Evolutionary conservation across 2,329 filamentous ascomycete species (phyloP).

Genomic region (Lomentospora prolificans): DNA sequence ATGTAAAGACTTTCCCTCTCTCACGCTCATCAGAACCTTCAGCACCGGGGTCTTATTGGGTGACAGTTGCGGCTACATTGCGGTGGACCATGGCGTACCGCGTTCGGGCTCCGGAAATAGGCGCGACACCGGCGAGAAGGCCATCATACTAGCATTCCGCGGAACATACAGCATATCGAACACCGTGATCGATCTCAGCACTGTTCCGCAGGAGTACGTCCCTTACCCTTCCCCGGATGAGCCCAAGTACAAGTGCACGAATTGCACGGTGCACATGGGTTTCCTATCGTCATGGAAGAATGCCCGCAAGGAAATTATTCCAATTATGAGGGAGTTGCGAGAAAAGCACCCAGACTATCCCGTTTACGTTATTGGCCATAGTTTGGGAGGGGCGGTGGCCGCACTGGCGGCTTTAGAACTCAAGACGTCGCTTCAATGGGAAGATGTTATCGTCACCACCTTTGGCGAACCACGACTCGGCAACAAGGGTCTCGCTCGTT

Average conservation of each 20-base stretch:
- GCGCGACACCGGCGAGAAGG: conserved; percentile 16
- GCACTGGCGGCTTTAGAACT: conserved; percentile 79
- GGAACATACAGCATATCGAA: conserved; percentile 93
- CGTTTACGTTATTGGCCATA: conserved; percentile 78
- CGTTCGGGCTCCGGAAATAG: conserved; percentile 14
- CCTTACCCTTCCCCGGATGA: conserved; percentile 61
- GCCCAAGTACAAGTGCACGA: conserved; percentile 51
- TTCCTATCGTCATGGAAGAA: conserved; percentile 80
- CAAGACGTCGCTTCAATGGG: conserved; percentile 59
- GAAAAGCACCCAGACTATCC: conserved; percentile 58
- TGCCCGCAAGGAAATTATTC: conserved; percentile 60
- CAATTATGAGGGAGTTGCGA: conserved; percentile 50
- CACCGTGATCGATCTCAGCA: conserved; percentile 81
- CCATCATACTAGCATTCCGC: conserved; percentile 78
- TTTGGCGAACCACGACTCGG: conserved; percentile 77
- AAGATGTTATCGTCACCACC: conserved; percentile 69
- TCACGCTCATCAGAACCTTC: conserved; percentile 78
- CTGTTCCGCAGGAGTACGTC: conserved; percentile 79
- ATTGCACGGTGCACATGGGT: conserved; percentile 88
- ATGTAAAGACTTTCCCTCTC: conserved; percentile 71
- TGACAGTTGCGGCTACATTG: conserved; percentile 91
- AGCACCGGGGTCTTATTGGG: conserved; percentile 79
- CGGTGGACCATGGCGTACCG: conserved; percentile 58
- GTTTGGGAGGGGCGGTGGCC: conserved; percentile 84
- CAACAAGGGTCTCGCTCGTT: conserved; percentile 44